Base-by-base conservation (phyloP, 169 alveolate species). In the Cryptosporidium tyzzeri region DNA sequence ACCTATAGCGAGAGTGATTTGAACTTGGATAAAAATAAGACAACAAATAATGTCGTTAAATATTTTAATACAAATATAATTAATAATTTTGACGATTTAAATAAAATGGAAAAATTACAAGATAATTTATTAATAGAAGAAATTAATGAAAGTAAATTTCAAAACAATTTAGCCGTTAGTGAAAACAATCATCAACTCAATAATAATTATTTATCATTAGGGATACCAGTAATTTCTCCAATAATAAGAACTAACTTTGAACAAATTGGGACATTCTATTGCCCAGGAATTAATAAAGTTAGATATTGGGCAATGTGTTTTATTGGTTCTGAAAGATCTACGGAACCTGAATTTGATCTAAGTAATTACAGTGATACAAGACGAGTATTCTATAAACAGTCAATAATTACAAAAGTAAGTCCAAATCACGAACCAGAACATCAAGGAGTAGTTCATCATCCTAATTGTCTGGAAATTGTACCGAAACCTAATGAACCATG, bases 301-400 rank as follows among this genome's bases (percentile, higher is more conserved):
- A 80, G 89, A 65, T 80, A 80, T 48, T 80, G 89, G 89, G 89
- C 89, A 61, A 80, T 80, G 89, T 80, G 89, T n/a, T 80, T 80
- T 10, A 80, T 80, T 1, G 89, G 89, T 9, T 80, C 89, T 10
- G 89, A 80, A 65, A 80, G 89, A 65, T 80, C 89, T 9, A 44
- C 33, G 29, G 89, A 80, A 62, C 89, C 74, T 26, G 50, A 65
- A 31, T n/a, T 29, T 44, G 37, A 35, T 12, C 16, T 33, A 29
- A 37, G 18, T 31, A 59, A 80, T 44, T 62, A 41, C 7, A 62
- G 26, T 62, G 89, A 80, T 29, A 80, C 89, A 62, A 80, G 89
- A n/a, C 39, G 89, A 21, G 89, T 80, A 21, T 80, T 80, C 39
- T 80, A 80, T 62, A 80, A 80, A 41, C 89, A 80, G 65, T 80